These are phyloP conservation scores for Metschnikowia lunata DNA, from an alignment of 805 yeast genomes.

Conservation along the genomic window DNA sequence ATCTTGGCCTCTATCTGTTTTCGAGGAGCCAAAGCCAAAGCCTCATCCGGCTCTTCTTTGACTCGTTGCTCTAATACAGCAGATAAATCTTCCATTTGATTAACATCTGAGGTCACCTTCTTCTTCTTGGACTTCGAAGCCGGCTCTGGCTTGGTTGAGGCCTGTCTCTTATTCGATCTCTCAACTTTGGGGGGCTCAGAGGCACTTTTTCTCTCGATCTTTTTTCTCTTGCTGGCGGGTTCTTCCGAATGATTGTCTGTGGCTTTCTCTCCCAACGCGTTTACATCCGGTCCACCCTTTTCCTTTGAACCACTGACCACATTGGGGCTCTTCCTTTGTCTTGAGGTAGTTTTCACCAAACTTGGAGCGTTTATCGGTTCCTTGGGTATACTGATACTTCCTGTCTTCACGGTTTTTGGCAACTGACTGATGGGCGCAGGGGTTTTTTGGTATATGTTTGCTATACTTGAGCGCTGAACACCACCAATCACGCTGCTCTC, in stretches of 20 bases:
- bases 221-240: neutral
- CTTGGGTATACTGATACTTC: neutral
- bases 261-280: neutral
- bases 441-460: neutral
- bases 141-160: neutral
- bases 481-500: slow-evolving; percentile 4
- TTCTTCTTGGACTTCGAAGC: neutral
- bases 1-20: neutral
- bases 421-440: neutral
- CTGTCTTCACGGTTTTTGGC: neutral
- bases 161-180: neutral
- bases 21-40: neutral
- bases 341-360: neutral
- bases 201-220: neutral
- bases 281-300: neutral
- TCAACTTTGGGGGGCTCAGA: slow-evolving; percentile 3
- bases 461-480: neutral
- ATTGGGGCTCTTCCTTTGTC: neutral
- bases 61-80: neutral
- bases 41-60: slow-evolving; percentile 2
- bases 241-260: neutral
- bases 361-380: neutral
- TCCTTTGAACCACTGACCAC: neutral
- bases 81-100: neutral
- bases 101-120: neutral